A percentile compares a stretch with the other conserved stretches of the same genome.
These are phyloP conservation scores for Pseudozyma sp. DNA, from an alignment of 1,284 basidiomycete genomes.

Conservation along the genomic window DNA sequence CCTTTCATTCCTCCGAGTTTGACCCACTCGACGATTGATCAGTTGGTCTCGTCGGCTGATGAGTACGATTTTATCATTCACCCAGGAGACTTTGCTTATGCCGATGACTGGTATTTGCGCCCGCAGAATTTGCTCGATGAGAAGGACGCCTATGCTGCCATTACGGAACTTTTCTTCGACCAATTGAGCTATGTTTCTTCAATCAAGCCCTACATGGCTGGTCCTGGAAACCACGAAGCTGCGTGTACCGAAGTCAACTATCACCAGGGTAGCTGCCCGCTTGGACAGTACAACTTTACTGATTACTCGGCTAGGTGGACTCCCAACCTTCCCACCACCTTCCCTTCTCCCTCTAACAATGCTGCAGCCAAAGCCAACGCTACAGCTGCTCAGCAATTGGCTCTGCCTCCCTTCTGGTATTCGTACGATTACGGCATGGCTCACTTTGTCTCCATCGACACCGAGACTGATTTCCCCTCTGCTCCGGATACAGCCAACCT, in stretches of 20 bases:
- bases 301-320: constrained; percentile 42
- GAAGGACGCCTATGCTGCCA: constrained; percentile 43
- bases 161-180: constrained; percentile 69
- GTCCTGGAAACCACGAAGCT: constrained; percentile 59
- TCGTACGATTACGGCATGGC: constrained; percentile 55
- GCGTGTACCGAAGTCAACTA: constrained; percentile 33
- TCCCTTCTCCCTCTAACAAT: constrained; percentile 21
- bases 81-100: constrained; percentile 69
- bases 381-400: constrained; percentile 13
- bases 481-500: constrained; percentile 52
- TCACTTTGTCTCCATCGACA: constrained; percentile 57
- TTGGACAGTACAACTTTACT: constrained; percentile 56
- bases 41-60: constrained; percentile 23
- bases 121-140: constrained; percentile 41
- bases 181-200: constrained; percentile 66
- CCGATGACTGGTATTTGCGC: constrained; percentile 66
- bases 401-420: constrained; percentile 50
- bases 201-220: constrained; percentile 56
- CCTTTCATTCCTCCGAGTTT: constrained; percentile 32
- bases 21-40: constrained; percentile 45
- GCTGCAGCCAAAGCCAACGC: constrained; percentile 15
- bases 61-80: constrained; percentile 50
- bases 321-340: constrained; percentile 48
- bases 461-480: constrained; percentile 55
- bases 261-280: constrained; percentile 33